Evolutionary conservation across 257 asterid genomes (phyloP).

Genomic region (Coffea canephora): DNA sequence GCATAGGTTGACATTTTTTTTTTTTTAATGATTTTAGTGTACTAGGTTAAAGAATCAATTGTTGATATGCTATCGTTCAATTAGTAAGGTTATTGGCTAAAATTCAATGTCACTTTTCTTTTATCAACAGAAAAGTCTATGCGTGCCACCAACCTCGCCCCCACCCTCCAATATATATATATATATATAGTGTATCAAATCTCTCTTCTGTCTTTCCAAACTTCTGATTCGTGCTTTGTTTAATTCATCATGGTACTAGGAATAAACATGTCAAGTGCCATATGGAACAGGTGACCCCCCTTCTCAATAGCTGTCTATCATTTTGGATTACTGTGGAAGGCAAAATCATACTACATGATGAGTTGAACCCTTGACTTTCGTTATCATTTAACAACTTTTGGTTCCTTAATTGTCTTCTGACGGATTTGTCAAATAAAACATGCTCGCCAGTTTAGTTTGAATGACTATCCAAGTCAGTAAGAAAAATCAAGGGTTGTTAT

Average conservation of each 20-base stretch:
- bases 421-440: constrained; percentile 26
- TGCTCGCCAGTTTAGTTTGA: not conserved
- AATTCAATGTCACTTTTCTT: too few relatives aligned
- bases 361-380: constrained; percentile 8
- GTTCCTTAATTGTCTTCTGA: constrained; percentile 2
- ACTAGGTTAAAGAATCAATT: too few relatives aligned
- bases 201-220: not conserved
- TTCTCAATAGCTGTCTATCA: constrained; percentile 26
- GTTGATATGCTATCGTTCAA: too few relatives aligned
- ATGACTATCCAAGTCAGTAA: not conserved
- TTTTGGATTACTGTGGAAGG: not conserved
- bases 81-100: too few relatives aligned
- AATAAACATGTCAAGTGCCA: constrained; percentile 11
- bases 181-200: too few relatives aligned
- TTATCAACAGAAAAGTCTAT: too few relatives aligned
- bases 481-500: not conserved
- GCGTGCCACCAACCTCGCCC: too few relatives aligned
- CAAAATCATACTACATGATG: not conserved
- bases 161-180: too few relatives aligned
- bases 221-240: not conserved
- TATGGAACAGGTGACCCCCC: constrained; percentile 14
- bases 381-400: not conserved
- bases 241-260: not conserved
- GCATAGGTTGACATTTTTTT: too few relatives aligned
- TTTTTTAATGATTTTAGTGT: too few relatives aligned